Base-by-base conservation (phyloP, 441 rosid genomes). In the Aquilaria agallochum region DNA sequence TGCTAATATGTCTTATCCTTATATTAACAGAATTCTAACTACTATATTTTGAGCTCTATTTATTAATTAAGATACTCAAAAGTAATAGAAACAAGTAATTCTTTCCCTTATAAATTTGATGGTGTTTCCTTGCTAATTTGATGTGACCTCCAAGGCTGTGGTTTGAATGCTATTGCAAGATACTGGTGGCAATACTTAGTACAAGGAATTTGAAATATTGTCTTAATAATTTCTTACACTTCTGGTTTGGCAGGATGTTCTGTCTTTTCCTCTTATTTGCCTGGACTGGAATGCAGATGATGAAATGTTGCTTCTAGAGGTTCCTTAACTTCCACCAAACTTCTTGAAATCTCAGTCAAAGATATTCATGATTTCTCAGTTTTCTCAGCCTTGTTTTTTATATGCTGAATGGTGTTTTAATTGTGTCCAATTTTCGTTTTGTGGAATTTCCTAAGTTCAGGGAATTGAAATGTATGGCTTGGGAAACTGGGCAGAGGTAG, bases 391-490 rank as follows among this genome's bases (percentile, higher is more conserved):
- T 45, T 27, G 57, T 31, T 59, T 60, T 52, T 64, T 44, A 45
- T 54, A 31, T 66, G 56, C 50, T 11, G 50, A 63, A 40, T 15
- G 55, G 31, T 50, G 6, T 54, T 2, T 30, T n/a, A 32, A 14
- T 33, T 59, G 56, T 44, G 53, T 53, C 53, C 32, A 7, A 36
- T 27, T 49, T 59, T 59, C 33, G 47, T 56, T 60, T 32, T 53
- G 15, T 58, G 47, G 20, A 58, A 45, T 11, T 50, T 60, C 62
- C 40, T 54, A 34, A 14, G 52, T 74, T 52, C 68, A 94, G 97
- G 99, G 97, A 62, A 93, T 94, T 57, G 99, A 94, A 78, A 94
- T 91, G 88, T 91, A 94, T 80, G 99, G 99, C 64, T 74, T 94
- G 62, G 95, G 97, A 50, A 94, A 94, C 75, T 94, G 99, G 99